phyloP scores from a whole-genome alignment of 441 rosid species.

The Rhodomyrtus psidioides region DNA sequence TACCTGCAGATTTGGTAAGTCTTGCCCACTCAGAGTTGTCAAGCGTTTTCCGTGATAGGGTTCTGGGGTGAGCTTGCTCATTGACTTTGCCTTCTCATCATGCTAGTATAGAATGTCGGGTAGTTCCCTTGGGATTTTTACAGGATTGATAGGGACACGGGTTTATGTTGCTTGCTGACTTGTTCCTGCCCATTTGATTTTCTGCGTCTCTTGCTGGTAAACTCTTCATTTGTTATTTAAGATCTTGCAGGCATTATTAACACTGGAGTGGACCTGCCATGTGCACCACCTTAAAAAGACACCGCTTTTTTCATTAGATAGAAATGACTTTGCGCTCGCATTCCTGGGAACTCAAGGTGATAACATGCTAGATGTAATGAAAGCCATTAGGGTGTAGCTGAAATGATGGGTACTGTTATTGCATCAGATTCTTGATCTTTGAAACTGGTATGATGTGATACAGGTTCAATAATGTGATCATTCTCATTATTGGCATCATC shows the following conservation, averaged over 20 bases:
- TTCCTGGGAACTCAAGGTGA: neutral
- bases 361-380: neutral
- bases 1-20: constrained; percentile 22
- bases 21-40: constrained; percentile 17
- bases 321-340: neutral
- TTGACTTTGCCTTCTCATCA: neutral
- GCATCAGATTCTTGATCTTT: neutral
- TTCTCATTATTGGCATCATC: neutral
- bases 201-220: neutral
- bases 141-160: neutral
- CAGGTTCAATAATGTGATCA: neutral
- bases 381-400: neutral
- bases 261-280: no score
- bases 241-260: no score
- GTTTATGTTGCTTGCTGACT: neutral
- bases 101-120: neutral
- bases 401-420: neutral
- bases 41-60: neutral
- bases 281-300: neutral
- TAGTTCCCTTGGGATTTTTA: neutral
- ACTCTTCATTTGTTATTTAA: neutral
- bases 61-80: neutral
- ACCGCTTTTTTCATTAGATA: neutral
- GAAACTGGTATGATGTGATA: neutral
- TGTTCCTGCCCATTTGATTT: neutral